A percentile compares a stretch with the other conserved stretches of the same genome.
Conservation (phyloP, 2,329 filamentous ascomycete genomes). For the Monilinia polystroma region DNA sequence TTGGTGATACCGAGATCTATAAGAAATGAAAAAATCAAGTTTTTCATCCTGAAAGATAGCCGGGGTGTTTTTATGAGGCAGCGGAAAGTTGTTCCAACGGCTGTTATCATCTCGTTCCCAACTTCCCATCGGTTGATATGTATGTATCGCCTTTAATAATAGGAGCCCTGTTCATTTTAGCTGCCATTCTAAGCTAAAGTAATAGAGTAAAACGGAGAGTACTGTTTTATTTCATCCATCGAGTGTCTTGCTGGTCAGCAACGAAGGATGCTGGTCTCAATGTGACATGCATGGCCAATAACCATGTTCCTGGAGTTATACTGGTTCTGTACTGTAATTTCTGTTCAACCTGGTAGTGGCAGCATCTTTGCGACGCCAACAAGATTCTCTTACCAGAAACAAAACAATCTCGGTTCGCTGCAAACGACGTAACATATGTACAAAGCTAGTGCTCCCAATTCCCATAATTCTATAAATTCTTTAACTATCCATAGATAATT, state of each 20-base stretch:
- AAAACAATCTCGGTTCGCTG: conserved; percentile 1
- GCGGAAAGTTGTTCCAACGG: conserved; percentile 4
- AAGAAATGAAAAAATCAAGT: conserved; percentile 1
- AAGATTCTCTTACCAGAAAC: conserved; percentile 9
- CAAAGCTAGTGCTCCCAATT: conserved; percentile 1
- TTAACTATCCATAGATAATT: not conserved
- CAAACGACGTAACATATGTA: conserved; percentile 8
- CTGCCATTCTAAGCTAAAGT: not conserved
- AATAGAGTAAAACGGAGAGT: not conserved
- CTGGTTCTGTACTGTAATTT: not conserved
- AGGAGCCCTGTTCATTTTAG: not conserved
- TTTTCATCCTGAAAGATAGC: not conserved
- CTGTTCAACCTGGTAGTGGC: conserved; percentile 3
- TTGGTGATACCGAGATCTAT: conserved; percentile 15
- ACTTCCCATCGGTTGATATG: not conserved
- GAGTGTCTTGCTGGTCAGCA: conserved; percentile 7
- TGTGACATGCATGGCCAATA: conserved; percentile 4
- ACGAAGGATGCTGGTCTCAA: not conserved
- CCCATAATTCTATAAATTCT: not conserved
- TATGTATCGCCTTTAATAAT: not conserved
- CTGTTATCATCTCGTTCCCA: conserved; percentile 1
- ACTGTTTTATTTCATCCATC: not conserved
- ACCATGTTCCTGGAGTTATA: conserved; percentile 9
- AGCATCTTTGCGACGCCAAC: not conserved
- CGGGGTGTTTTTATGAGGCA: not conserved